Percentiles rank a stretch among this genome's conserved stretches.
Conservation (phyloP, 2,329 filamentous ascomycete genomes). For the Xylaria sp. region DNA sequence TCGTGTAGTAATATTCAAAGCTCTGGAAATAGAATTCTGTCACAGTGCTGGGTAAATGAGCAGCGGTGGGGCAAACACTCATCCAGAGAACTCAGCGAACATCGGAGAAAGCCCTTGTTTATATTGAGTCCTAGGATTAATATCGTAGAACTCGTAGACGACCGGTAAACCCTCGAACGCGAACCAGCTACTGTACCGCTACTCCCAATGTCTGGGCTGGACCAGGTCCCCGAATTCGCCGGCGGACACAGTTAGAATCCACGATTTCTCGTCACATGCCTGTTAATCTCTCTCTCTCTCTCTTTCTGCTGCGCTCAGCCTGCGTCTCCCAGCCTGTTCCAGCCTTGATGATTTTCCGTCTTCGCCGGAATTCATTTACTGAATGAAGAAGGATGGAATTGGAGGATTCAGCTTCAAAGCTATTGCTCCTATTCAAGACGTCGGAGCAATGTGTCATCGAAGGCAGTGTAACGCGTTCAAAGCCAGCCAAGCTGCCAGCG, state of each 20-base stretch:
- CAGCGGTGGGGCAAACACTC: background rate
- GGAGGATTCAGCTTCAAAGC: constrained; percentile 30
- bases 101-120: background rate
- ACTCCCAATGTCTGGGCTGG: constrained; percentile 1
- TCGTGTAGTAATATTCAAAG: constrained; percentile 27
- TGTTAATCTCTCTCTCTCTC: background rate
- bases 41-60: constrained; percentile 6
- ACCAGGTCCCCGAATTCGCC: constrained; percentile 3
- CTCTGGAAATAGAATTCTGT: constrained; percentile 10
- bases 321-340: constrained; percentile 16
- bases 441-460: constrained; percentile 31
- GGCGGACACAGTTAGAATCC: constrained; percentile 16
- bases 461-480: constrained; percentile 33
- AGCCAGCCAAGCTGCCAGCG: constrained; percentile 9
- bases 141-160: constrained; percentile 7
- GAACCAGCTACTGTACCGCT: background rate
- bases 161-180: background rate
- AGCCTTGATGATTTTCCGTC: constrained; percentile 2
- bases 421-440: constrained; percentile 18
- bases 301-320: constrained; percentile 14
- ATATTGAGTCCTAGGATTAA: constrained; percentile 4
- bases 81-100: background rate
- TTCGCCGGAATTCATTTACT: constrained; percentile 4
- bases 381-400: constrained; percentile 8
- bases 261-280: constrained; percentile 20